A percentile compares a stretch with the other conserved stretches of the same genome.
Conservation (phyloP, 345 rosid species). For the Gossypium bickii region DNA sequence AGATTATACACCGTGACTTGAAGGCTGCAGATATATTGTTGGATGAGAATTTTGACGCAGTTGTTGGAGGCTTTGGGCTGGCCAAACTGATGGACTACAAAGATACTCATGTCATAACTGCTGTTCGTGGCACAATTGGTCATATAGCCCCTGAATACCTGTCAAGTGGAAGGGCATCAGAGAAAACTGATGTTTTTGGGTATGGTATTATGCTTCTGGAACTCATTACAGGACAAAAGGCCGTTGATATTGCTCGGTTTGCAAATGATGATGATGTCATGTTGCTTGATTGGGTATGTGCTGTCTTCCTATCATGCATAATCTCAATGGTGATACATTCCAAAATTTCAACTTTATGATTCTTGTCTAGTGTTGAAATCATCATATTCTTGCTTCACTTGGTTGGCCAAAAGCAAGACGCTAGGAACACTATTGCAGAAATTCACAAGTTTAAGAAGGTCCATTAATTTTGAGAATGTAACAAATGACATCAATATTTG, state of each 20-base stretch:
- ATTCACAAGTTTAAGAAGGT: too few species aligned
- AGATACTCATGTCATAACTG: slow-evolving; percentile 91
- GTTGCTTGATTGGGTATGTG: slow-evolving; percentile 89
- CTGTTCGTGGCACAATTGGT: slow-evolving; percentile 96
- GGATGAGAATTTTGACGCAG: slow-evolving; percentile 93
- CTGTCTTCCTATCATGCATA: neutral
- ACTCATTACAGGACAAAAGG: slow-evolving; percentile 90
- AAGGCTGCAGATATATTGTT: slow-evolving; percentile 93
- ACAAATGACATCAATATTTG: neutral
- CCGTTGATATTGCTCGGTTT: slow-evolving; percentile 92
- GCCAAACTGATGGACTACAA: slow-evolving; percentile 92
- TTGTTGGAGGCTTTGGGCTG: slow-evolving; percentile 93
- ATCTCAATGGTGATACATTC: neutral
- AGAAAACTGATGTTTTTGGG: slow-evolving; percentile 97
- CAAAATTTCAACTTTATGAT: neutral
- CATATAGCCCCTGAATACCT: slow-evolving; percentile 97
- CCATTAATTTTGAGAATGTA: neutral
- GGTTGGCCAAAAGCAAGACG: slow-evolving; percentile 5
- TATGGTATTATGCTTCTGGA: slow-evolving; percentile 99
- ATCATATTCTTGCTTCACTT: neutral
- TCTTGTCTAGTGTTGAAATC: neutral
- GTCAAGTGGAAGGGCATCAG: slow-evolving; percentile 83
- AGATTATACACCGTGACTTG: slow-evolving; percentile 93
- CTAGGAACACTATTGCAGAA: neutral
- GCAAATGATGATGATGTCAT: slow-evolving; percentile 92